These are phyloP conservation scores for Malassezia sp. DNA, from an alignment of 1,284 basidiomycete species.

Conservation along the genomic window DNA sequence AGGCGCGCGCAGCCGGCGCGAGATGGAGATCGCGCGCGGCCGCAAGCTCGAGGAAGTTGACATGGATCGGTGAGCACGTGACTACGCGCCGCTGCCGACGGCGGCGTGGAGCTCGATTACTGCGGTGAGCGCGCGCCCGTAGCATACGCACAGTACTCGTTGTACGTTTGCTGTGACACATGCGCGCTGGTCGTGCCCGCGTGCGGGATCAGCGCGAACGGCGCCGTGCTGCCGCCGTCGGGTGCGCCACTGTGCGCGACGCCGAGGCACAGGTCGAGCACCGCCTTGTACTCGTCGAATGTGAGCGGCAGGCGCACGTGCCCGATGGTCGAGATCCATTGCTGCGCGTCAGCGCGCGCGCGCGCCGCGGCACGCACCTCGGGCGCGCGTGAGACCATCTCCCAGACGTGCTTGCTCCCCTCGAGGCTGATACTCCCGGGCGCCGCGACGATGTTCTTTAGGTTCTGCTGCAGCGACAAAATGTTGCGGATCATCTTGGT, in stretches of 20 bases:
- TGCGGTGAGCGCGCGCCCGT: no score
- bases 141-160: no score
- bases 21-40: constrained; percentile 35
- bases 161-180: neutral
- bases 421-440: constrained; percentile 60
- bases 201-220: neutral
- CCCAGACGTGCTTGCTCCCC: constrained; percentile 67
- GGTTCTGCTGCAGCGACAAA: constrained; percentile 78
- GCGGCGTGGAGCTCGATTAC: constrained; percentile 37
- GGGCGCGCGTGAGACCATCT: constrained; percentile 36
- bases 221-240: neutral
- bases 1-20: constrained; percentile 29
- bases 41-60: constrained; percentile 29
- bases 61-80: constrained; percentile 9
- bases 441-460: constrained; percentile 52
- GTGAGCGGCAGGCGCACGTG: constrained; percentile 5
- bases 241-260: constrained; percentile 17
- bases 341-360: neutral
- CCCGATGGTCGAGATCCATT: constrained; percentile 5
- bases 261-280: constrained; percentile 34
- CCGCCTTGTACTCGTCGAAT: constrained; percentile 27
- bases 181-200: constrained; percentile 5
- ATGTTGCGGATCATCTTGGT: constrained; percentile 83
- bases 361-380: no score
- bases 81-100: constrained; percentile 7